Conservation (phyloP, 179 eudicot species). For the Amaranthus tricolor region DNA sequence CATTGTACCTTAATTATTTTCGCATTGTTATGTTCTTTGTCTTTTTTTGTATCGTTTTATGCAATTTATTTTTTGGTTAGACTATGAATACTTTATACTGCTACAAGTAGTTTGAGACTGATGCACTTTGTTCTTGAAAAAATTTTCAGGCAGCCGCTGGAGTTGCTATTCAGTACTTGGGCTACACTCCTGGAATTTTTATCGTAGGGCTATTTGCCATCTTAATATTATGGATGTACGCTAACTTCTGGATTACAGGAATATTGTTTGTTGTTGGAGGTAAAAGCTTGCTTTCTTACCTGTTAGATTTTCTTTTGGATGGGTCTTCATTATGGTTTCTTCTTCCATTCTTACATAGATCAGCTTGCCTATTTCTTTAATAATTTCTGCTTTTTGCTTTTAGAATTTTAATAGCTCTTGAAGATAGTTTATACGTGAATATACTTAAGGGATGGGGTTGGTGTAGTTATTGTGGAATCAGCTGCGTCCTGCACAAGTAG, state of each 20-base stretch:
- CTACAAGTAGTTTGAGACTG: slow-evolving; percentile 12
- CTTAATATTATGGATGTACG: slow-evolving; percentile 92
- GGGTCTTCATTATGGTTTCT: neutral
- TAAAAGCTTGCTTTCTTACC: slow-evolving; percentile 33
- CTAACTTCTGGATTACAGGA: slow-evolving; percentile 97
- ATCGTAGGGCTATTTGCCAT: slow-evolving; percentile 93
- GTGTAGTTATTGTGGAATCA: neutral
- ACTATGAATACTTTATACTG: neutral
- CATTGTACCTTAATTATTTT: neutral
- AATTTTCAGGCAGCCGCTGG: slow-evolving; percentile 88
- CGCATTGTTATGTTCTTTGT: neutral
- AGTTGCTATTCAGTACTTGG: slow-evolving; percentile 84
- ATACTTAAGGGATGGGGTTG: neutral
- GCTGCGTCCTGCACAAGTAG: neutral
- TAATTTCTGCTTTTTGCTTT: neutral
- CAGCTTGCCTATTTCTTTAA: neutral
- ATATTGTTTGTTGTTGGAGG: slow-evolving; percentile 90
- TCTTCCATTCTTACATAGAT: neutral
- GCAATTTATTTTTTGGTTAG: neutral
- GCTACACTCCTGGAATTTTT: slow-evolving; percentile 95
- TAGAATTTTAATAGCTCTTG: neutral
- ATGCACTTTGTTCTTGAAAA: slow-evolving; percentile 17
- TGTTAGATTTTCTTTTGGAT: neutral
- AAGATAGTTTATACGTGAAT: neutral
- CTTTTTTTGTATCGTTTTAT: neutral